A percentile compares a stretch with the other conserved stretches of the same genome.
phyloP scores from a whole-genome alignment of 2,329 filamentous ascomycete species.

The Dothideomycetes sp. region DNA sequence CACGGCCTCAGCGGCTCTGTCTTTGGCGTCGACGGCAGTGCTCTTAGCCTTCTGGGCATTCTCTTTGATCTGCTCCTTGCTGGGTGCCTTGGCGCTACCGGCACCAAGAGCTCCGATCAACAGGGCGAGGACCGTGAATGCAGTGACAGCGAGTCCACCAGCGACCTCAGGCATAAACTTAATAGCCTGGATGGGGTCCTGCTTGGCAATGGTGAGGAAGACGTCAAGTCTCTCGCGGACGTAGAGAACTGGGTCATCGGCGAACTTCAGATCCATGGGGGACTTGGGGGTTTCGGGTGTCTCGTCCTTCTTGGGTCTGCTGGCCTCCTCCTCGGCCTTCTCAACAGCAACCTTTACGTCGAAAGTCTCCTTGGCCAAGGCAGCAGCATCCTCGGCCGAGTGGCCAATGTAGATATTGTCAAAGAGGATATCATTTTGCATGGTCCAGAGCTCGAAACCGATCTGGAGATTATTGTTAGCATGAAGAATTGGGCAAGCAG shows the following conservation, averaged over 20 bases:
- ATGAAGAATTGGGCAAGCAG: background rate
- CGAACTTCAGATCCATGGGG: conserved; percentile 72
- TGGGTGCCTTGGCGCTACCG: conserved; percentile 50
- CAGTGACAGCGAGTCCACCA: conserved; percentile 63
- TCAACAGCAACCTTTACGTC: conserved; percentile 79
- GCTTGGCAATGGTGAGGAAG: conserved; percentile 76
- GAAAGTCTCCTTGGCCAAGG: conserved; percentile 82
- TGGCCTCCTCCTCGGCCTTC: conserved; percentile 68
- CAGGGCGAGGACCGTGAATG: conserved; percentile 61
- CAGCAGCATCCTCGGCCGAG: conserved; percentile 83
- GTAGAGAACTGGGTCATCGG: conserved; percentile 80
- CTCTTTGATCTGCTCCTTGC: conserved; percentile 60
- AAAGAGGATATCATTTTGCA: conserved; percentile 97
- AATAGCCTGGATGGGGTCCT: conserved; percentile 73
- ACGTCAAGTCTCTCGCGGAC: conserved; percentile 88
- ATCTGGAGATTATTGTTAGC: conserved; percentile 46
- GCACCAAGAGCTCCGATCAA: conserved; percentile 57
- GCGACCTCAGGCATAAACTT: conserved; percentile 89
- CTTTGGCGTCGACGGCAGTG: conserved; percentile 54
- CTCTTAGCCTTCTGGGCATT: conserved; percentile 70
- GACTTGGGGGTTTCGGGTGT: conserved; percentile 53
- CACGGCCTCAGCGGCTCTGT: conserved; percentile 58
- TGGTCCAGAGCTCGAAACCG: conserved; percentile 99
- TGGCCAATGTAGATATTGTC: conserved; percentile 99
- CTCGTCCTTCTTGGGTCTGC: conserved; percentile 63